These are phyloP conservation scores for Podospora sp. DNA, from an alignment of 495 filamentous ascomycete genomes.

Conservation along the genomic window DNA sequence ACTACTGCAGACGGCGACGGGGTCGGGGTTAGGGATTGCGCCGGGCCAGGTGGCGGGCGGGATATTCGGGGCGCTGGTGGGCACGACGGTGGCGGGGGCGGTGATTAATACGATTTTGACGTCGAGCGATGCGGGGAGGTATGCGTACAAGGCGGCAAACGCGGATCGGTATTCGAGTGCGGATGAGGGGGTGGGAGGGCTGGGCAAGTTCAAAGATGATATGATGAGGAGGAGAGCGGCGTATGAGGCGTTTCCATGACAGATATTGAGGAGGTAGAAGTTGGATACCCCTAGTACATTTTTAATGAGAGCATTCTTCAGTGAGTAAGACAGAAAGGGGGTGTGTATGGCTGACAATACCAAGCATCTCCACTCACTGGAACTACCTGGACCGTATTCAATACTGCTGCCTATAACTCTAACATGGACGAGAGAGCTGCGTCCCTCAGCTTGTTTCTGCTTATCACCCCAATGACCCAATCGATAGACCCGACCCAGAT, in stretches of 20 bases:
- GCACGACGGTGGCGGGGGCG: constrained; percentile 24
- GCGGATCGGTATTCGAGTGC: not conserved
- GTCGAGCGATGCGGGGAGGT: constrained; percentile 22
- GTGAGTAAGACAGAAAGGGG: not conserved
- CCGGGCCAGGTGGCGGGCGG: constrained; percentile 23
- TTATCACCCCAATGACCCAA: too few species aligned
- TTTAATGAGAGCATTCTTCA: not conserved
- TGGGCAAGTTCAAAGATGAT: constrained; percentile 12
- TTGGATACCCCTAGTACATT: not conserved
- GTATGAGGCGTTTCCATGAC: constrained; percentile 30
- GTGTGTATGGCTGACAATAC: too few species aligned
- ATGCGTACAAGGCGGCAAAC: constrained; percentile 17
- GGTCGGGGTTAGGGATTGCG: constrained; percentile 5
- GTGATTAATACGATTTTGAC: constrained; percentile 30
- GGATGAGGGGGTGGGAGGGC: not conserved
- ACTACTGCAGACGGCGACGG: constrained; percentile 20
- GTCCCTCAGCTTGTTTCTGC: not conserved
- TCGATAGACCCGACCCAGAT: not conserved
- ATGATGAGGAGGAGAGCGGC: constrained; percentile 26
- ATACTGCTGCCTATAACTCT: not conserved
- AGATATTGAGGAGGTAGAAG: not conserved
- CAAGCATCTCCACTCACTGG: too few species aligned
- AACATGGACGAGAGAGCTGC: not conserved
- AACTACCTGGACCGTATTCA: not conserved
- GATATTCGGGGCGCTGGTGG: constrained; percentile 30